Conservation (phyloP, 1,139 yeast species). For the Hemisphaericaspora subhashii region DNA sequence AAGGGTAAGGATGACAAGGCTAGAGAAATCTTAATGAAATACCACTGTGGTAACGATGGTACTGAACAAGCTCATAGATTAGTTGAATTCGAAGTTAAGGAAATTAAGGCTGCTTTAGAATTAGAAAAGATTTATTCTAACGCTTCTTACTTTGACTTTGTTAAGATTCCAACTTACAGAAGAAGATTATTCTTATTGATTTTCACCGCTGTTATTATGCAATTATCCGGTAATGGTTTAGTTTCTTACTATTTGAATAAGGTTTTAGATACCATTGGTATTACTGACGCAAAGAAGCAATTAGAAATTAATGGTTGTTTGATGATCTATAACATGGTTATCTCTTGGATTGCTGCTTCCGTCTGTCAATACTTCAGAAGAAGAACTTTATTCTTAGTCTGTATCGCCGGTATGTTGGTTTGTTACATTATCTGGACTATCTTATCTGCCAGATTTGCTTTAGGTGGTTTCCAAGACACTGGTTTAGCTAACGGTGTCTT, state of each 20-base stretch:
- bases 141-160: conserved; percentile 36
- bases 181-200: conserved; percentile 40
- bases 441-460: conserved; percentile 37
- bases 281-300: conserved; percentile 43
- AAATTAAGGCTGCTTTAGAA: conserved; percentile 42
- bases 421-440: conserved; percentile 41
- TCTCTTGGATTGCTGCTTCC: conserved; percentile 31
- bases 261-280: conserved; percentile 51
- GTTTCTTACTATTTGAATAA: conserved; percentile 51
- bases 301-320: conserved; percentile 48
- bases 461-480: conserved; percentile 32
- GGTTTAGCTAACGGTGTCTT: conserved; percentile 39
- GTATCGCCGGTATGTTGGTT: conserved; percentile 36
- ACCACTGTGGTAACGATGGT: conserved; percentile 38
- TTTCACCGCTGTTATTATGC: conserved; percentile 37
- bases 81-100: conserved; percentile 46
- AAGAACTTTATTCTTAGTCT: conserved; percentile 45
- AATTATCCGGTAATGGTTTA: no score
- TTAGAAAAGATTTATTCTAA: conserved; percentile 27
- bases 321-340: conserved; percentile 42
- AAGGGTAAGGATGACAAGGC: conserved; percentile 40
- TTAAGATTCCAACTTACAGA: conserved; percentile 38
- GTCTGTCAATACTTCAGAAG: conserved; percentile 35
- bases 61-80: conserved; percentile 31
- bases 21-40: conserved; percentile 39